A percentile compares a stretch with the other conserved stretches of the same genome.
Evolutionary conservation across 2,329 filamentous ascomycete genomes (phyloP).

Genomic region (Fusarium sp.): DNA sequence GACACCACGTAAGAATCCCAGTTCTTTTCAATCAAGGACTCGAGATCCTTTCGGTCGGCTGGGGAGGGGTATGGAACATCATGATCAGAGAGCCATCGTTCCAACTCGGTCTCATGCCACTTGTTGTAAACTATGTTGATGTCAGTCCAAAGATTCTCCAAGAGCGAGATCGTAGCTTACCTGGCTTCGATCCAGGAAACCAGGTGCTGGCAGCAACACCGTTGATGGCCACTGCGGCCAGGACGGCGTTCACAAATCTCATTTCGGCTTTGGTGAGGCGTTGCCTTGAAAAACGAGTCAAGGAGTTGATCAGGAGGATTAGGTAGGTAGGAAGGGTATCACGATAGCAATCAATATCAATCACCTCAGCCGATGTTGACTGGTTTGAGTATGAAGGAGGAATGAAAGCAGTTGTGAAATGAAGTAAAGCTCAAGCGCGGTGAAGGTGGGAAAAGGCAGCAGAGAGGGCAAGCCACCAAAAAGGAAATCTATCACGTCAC

Average conservation of each 20-base stretch:
- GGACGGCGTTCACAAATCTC: slow-evolving; percentile 78
- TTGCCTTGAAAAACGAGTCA: slow-evolving; percentile 1
- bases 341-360: slow-evolving; percentile 3
- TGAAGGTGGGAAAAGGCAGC: slow-evolving; percentile 19
- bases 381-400: slow-evolving; percentile 8
- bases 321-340: slow-evolving; percentile 6
- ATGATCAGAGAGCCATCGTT: slow-evolving; percentile 95
- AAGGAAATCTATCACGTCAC: slow-evolving; percentile 47
- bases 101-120: slow-evolving; percentile 97
- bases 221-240: slow-evolving; percentile 78
- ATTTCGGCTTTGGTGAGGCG: slow-evolving; percentile 61
- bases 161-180: slow-evolving; percentile 61
- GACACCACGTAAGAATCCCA: slow-evolving; percentile 83
- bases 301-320: not conserved
- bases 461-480: slow-evolving; percentile 28
- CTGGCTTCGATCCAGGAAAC: slow-evolving; percentile 79
- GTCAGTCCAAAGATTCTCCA: not conserved
- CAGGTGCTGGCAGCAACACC: slow-evolving; percentile 79
- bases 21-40: slow-evolving; percentile 87
- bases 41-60: slow-evolving; percentile 93
- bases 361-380: slow-evolving; percentile 7
- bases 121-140: slow-evolving; percentile 88
- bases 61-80: slow-evolving; percentile 90
- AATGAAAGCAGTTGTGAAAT: slow-evolving; percentile 17
- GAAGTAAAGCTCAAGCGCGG: slow-evolving; percentile 3